Evolutionary conservation across 306 rosid genomes (phyloP).

Genomic region (Macrotyloma uniflorum): DNA sequence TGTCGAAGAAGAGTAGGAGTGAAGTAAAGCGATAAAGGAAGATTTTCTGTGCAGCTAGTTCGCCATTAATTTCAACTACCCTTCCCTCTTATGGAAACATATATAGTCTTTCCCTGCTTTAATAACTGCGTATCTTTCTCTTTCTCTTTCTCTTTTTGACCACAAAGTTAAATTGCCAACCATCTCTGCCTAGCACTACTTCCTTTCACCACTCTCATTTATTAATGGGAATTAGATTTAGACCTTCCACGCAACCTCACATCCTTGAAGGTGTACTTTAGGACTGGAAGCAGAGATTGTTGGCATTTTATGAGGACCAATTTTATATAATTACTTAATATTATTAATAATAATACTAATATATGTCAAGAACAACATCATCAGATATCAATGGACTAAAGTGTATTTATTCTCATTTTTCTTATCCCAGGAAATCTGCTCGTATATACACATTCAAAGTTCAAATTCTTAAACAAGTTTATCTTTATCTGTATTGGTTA

Average conservation of each 20-base stretch:
- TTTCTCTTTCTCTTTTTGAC: slow-evolving; percentile 30
- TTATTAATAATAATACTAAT: background rate
- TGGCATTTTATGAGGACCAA: slow-evolving; percentile 65
- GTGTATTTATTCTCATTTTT: slow-evolving; percentile 2
- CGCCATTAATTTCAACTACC: slow-evolving; percentile 1
- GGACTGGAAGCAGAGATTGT: slow-evolving; percentile 53
- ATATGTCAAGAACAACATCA: background rate
- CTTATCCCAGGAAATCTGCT: background rate
- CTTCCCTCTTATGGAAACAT: background rate
- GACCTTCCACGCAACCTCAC: slow-evolving; percentile 18
- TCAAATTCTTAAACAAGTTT: too few species aligned
- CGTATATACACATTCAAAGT: background rate
- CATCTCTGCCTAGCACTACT: slow-evolving; percentile 50
- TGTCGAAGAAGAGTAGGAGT: slow-evolving; percentile 63
- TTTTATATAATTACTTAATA: background rate
- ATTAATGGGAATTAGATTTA: slow-evolving; percentile 1
- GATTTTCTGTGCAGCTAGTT: slow-evolving; percentile 41
- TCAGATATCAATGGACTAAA: slow-evolving; percentile 21
- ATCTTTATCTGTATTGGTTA: too few species aligned
- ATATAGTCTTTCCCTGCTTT: slow-evolving; percentile 4
- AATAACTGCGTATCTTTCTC: slow-evolving; percentile 46
- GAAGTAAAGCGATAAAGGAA: slow-evolving; percentile 34
- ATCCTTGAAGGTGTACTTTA: background rate
- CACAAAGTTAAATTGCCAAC: slow-evolving; percentile 58
- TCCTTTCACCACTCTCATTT: slow-evolving; percentile 19